These are phyloP conservation scores for Diaporthe humulicola DNA, from an alignment of 2,329 filamentous ascomycete species.

Conservation along the genomic window DNA sequence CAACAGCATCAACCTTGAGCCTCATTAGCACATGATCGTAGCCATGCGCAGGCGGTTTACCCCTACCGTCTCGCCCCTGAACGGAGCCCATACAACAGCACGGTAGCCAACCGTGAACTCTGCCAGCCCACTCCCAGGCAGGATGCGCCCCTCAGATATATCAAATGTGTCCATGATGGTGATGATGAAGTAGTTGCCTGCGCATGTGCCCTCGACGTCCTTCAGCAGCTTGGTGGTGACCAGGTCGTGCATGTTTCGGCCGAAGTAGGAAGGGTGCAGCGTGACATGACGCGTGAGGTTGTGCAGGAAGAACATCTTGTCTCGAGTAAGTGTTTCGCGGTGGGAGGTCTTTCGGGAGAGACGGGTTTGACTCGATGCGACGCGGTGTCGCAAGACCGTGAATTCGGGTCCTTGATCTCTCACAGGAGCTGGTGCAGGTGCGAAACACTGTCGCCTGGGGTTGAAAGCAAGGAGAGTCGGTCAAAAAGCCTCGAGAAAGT, in stretches of 20 bases:
- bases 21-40: constrained; percentile 33
- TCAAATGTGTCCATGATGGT: constrained; percentile 98
- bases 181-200: constrained; percentile 96
- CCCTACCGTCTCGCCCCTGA: constrained; percentile 94
- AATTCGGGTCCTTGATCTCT: constrained; percentile 1
- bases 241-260: constrained; percentile 91
- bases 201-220: constrained; percentile 95
- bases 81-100: constrained; percentile 97
- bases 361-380: background rate
- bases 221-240: constrained; percentile 90
- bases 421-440: background rate
- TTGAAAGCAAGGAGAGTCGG: background rate
- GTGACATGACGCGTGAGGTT: constrained; percentile 96
- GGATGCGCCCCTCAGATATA: constrained; percentile 91
- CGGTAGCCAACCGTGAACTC: constrained; percentile 96
- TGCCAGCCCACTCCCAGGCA: constrained; percentile 90
- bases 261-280: constrained; percentile 97
- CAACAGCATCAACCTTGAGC: constrained; percentile 88
- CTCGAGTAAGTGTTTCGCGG: background rate
- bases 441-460: background rate
- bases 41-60: constrained; percentile 28
- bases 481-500: background rate
- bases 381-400: background rate
- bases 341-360: background rate
- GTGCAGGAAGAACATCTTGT: constrained; percentile 95